phyloP scores from a whole-genome alignment of 2,329 filamentous ascomycete genomes.

The Arthrobotrys iridis region DNA sequence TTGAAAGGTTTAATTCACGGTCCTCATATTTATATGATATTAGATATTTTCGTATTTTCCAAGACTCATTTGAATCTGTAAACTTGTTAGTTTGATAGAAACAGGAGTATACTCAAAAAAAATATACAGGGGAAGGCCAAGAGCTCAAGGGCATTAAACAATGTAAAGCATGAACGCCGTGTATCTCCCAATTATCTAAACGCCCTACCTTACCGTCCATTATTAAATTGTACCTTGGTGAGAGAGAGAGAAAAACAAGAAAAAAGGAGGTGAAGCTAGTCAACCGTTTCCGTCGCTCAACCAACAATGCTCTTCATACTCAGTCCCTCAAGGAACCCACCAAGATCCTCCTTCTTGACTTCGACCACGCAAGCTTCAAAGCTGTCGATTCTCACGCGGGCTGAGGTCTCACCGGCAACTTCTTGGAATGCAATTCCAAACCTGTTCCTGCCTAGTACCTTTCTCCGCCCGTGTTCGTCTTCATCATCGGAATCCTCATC shows the following conservation, averaged over 20 bases:
- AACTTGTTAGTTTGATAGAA: neutral
- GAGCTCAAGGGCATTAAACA: neutral
- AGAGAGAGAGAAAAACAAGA: neutral
- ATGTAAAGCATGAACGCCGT: neutral
- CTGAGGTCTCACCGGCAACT: constrained; percentile 89
- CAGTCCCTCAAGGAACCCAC: constrained; percentile 87
- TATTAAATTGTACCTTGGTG: neutral
- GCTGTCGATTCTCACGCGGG: constrained; percentile 89
- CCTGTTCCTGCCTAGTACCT: constrained; percentile 80
- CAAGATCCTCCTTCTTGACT: constrained; percentile 94
- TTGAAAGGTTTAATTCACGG: no score
- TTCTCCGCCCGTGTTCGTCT: constrained; percentile 69
- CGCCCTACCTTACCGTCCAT: constrained; percentile 3
- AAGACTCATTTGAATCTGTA: neutral
- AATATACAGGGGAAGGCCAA: neutral
- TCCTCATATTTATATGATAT: no score
- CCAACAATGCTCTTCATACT: constrained; percentile 84
- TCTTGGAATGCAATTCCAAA: constrained; percentile 97
- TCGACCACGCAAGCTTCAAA: constrained; percentile 98
- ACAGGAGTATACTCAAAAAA: neutral
- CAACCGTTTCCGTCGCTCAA: no score
- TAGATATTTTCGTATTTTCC: no score
- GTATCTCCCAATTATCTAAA: constrained; percentile 1
- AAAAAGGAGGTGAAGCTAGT: neutral
- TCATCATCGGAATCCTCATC: constrained; percentile 62